Evolutionary conservation across 345 rosid genomes (phyloP).

Genomic region (Eucalyptus urophylla): DNA sequence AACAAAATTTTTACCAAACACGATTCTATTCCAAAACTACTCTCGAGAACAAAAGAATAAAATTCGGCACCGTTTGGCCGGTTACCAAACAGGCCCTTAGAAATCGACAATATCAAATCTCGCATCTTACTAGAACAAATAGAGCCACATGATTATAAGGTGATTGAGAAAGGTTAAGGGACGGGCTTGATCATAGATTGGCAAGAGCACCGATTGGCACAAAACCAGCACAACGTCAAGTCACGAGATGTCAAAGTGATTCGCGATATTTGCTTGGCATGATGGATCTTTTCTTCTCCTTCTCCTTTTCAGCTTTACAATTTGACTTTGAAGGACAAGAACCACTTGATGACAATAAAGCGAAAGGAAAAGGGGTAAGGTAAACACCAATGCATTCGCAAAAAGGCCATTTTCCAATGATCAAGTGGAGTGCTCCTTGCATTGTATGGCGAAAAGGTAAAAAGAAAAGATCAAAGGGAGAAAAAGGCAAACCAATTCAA

Average conservation of each 20-base stretch:
- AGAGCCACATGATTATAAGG: no score
- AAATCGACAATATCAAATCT: fast-evolving
- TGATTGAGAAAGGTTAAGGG: not conserved
- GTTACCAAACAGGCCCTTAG: fast-evolving
- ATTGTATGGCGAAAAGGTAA: not conserved
- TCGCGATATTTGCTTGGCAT: not conserved
- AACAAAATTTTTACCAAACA: no score
- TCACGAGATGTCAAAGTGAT: not conserved
- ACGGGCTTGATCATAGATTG: not conserved
- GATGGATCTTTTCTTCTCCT: not conserved
- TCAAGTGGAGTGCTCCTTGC: not conserved
- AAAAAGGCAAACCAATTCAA: not conserved
- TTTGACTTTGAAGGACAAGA: not conserved
- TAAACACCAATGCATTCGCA: not conserved
- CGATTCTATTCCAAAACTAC: fast-evolving
- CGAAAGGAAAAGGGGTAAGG: not conserved
- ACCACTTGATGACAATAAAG: not conserved
- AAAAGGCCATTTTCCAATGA: not conserved
- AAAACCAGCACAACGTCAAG: not conserved
- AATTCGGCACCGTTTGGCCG: fast-evolving
- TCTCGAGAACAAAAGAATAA: fast-evolving
- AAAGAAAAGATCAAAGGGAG: not conserved
- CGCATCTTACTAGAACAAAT: not conserved
- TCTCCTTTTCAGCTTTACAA: not conserved
- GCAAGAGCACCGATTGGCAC: not conserved